phyloP scores from a whole-genome alignment of 148 eudicot species.

The Rhododendron mucronatum region DNA sequence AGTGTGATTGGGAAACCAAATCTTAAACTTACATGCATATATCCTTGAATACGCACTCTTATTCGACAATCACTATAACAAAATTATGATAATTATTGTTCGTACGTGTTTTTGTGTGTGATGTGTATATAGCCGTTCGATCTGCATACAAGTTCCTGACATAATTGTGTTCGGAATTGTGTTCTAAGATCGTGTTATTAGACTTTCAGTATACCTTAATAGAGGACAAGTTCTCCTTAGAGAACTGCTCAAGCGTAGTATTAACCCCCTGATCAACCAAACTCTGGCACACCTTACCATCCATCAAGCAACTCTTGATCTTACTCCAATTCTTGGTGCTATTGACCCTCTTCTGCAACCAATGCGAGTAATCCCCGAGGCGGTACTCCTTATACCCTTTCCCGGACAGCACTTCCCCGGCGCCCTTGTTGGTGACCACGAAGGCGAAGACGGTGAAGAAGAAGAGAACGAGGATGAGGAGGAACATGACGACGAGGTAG shows the following conservation, averaged over 20 bases:
- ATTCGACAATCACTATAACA: neutral
- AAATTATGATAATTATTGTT: no score
- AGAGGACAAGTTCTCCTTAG: constrained; percentile 41
- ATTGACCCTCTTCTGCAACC: constrained; percentile 74
- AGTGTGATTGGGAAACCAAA: neutral
- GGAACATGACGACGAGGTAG: constrained; percentile 71
- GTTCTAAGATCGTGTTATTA: neutral
- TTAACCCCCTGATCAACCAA: constrained; percentile 22
- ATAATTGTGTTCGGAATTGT: no score
- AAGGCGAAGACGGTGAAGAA: constrained; percentile 75
- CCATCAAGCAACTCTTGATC: constrained; percentile 65
- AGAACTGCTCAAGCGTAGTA: constrained; percentile 33
- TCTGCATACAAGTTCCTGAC: no score
- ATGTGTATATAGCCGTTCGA: neutral
- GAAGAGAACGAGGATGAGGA: constrained; percentile 49
- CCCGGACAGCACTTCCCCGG: constrained; percentile 42
- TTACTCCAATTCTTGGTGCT: constrained; percentile 49
- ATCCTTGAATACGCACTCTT: neutral
- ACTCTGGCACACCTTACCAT: constrained; percentile 63
- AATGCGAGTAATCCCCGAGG: constrained; percentile 71
- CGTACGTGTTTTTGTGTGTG: neutral
- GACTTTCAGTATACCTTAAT: constrained; percentile 48
- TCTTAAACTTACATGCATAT: neutral
- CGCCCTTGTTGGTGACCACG: constrained; percentile 79
- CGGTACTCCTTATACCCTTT: constrained; percentile 77